Evolutionary conservation across 495 filamentous ascomycete genomes (phyloP).

Genomic region (Daldinia concentrica): DNA sequence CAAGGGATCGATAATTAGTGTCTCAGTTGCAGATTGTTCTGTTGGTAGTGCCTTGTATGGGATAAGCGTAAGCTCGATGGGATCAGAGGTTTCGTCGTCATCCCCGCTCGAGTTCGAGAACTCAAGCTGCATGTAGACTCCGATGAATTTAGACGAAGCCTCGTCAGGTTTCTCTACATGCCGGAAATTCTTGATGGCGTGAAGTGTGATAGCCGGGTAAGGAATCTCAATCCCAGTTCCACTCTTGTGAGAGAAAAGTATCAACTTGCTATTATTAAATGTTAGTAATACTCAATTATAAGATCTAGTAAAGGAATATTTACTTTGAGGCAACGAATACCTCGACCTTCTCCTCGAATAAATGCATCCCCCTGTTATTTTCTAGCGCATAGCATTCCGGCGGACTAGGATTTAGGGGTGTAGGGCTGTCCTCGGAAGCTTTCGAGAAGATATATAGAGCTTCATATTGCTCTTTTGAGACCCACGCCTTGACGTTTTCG

Average conservation of each 20-base stretch:
- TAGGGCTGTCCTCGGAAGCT: constrained; percentile 33
- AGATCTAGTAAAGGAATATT: constrained; percentile 30
- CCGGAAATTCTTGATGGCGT: constrained; percentile 77
- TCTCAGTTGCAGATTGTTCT: constrained; percentile 17
- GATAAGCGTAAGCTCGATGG: constrained; percentile 78
- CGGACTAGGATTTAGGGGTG: constrained; percentile 42
- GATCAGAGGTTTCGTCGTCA: constrained; percentile 73
- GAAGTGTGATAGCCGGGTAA: constrained; percentile 87
- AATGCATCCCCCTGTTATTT: constrained; percentile 49
- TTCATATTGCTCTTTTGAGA: constrained; percentile 52
- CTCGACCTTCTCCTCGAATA: constrained; percentile 64
- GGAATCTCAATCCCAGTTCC: constrained; percentile 78
- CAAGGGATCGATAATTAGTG: constrained; percentile 38
- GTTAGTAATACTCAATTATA: constrained; percentile 12
- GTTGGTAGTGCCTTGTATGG: constrained; percentile 52
- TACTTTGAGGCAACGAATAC: constrained; percentile 84
- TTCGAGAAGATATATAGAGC: constrained; percentile 62
- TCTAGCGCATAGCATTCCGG: constrained; percentile 47
- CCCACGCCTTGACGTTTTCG: constrained; percentile 68
- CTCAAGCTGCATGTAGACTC: constrained; percentile 82
- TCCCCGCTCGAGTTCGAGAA: constrained; percentile 63
- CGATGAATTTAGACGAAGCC: constrained; percentile 35
- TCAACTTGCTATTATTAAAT: constrained; percentile 67
- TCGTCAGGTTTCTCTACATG: constrained; percentile 43
- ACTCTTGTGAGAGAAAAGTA: constrained; percentile 70